Conservation (phyloP, 768 basidiomycete genomes). For the Termitomyces sp. region DNA sequence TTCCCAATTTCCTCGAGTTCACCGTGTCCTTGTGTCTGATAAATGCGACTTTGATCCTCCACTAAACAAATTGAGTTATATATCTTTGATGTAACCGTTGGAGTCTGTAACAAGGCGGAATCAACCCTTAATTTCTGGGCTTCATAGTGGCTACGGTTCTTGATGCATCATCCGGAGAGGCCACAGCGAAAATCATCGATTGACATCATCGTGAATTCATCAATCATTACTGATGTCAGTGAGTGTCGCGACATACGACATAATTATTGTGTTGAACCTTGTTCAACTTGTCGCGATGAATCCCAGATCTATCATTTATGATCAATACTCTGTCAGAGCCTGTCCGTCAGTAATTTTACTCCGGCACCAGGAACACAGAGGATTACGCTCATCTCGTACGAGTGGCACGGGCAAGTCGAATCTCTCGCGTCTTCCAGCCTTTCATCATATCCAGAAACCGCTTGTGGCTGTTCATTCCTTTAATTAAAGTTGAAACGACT, state of each 20-base stretch:
- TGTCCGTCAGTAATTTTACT: background rate
- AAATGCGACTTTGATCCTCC: background rate
- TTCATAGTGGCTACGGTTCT: background rate
- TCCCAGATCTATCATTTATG: too few species aligned
- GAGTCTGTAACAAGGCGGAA: background rate
- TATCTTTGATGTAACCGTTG: background rate
- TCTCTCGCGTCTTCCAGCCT: too few species aligned
- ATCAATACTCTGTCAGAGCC: too few species aligned
- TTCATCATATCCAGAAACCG: too few species aligned
- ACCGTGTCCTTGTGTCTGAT: too few species aligned
- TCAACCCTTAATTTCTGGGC: background rate
- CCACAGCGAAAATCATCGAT: background rate
- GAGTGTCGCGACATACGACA: background rate
- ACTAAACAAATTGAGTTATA: background rate
- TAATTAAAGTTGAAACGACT: too few species aligned
- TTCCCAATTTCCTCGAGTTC: background rate
- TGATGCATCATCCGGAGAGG: background rate
- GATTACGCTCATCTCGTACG: too few species aligned
- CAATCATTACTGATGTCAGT: background rate
- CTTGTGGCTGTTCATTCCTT: too few species aligned
- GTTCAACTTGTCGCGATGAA: too few species aligned
- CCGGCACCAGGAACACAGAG: background rate
- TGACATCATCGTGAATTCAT: background rate
- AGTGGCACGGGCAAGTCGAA: too few species aligned
- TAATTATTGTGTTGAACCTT: too few species aligned